A percentile compares a stretch with the other conserved stretches of the same genome.
phyloP scores from a whole-genome alignment of 2,329 filamentous ascomycete species.

The Aspergillus intermedius region DNA sequence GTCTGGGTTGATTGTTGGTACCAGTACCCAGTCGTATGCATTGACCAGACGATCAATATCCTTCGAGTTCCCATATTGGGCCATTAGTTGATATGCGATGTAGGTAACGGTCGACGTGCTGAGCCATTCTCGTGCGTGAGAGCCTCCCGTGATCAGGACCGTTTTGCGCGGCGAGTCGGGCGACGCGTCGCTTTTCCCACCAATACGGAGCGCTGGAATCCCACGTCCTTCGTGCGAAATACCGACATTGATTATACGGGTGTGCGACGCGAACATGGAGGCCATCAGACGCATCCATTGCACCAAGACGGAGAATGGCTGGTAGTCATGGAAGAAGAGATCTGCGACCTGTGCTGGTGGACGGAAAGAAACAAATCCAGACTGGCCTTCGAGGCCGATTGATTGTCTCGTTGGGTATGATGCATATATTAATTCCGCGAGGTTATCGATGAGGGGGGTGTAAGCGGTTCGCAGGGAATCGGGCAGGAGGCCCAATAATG shows the following conservation, averaged over 20 bases:
- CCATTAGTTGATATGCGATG: constrained; percentile 80
- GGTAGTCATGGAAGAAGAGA: constrained; percentile 88
- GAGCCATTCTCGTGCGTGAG: constrained; percentile 97
- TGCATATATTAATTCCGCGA: constrained; percentile 69
- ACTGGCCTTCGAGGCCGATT: constrained; percentile 19
- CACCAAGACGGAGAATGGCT: constrained; percentile 74
- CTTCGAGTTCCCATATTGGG: constrained; percentile 66
- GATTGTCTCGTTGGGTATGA: constrained; percentile 57
- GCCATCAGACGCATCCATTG: constrained; percentile 88
- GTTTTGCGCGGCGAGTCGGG: constrained; percentile 58
- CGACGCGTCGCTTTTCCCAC: constrained; percentile 49
- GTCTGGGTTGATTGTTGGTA: constrained; percentile 87
- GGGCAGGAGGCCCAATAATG: constrained; percentile 72
- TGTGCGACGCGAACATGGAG: constrained; percentile 81
- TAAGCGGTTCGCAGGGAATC: constrained; percentile 64
- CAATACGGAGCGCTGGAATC: constrained; percentile 74
- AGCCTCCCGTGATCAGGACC: constrained; percentile 72
- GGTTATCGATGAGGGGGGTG: constrained; percentile 68
- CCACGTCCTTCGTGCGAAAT: constrained; percentile 80
- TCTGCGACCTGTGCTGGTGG: constrained; percentile 41
- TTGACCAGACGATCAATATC: constrained; percentile 70
- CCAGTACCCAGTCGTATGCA: constrained; percentile 78
- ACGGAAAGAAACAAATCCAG: constrained; percentile 24
- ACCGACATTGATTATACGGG: constrained; percentile 69
- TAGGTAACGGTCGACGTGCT: constrained; percentile 87